Percentiles rank a stretch among this genome's conserved stretches.
These are phyloP conservation scores for Daldinia concentrica DNA, from an alignment of 495 filamentous ascomycete species.

Conservation along the genomic window DNA sequence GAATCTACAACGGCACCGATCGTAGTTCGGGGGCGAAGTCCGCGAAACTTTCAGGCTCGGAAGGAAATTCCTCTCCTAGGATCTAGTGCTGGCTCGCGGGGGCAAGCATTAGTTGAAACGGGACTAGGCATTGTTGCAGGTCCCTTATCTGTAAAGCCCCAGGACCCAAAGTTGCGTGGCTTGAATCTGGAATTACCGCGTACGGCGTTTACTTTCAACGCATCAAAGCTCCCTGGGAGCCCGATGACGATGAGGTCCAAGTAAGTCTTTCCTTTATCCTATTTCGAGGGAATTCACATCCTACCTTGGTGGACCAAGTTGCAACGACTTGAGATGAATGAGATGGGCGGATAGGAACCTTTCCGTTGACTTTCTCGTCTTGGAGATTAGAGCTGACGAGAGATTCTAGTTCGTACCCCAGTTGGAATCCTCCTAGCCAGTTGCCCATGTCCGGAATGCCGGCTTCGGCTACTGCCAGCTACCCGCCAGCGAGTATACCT, in stretches of 20 bases:
- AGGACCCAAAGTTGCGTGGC: constrained; percentile 56
- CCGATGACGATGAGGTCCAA: constrained; percentile 63
- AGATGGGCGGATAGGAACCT: not conserved
- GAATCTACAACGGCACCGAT: constrained; percentile 79
- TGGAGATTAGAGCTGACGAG: constrained; percentile 23
- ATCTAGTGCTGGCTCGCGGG: constrained; percentile 73
- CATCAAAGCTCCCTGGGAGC: constrained; percentile 61
- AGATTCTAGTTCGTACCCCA: constrained; percentile 50
- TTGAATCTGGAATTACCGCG: constrained; percentile 60
- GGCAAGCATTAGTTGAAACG: constrained; percentile 60
- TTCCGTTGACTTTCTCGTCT: not conserved
- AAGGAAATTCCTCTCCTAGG: constrained; percentile 80
- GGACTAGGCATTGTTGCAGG: constrained; percentile 59
- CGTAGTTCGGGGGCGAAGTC: constrained; percentile 80
- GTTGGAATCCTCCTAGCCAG: constrained; percentile 55
- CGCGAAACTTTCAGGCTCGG: constrained; percentile 79
- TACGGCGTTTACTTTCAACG: constrained; percentile 63
- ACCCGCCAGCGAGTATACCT: constrained; percentile 55
- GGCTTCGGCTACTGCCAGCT: constrained; percentile 50
- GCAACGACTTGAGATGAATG: not conserved
- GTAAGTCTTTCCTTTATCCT: constrained; percentile 48
- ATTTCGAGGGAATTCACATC: not conserved
- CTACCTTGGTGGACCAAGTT: not conserved
- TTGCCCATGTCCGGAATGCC: constrained; percentile 51
- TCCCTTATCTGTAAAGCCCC: constrained; percentile 60